Evolutionary conservation across 345 rosid genomes (phyloP).

Genomic region (Limnanthes douglasii): DNA sequence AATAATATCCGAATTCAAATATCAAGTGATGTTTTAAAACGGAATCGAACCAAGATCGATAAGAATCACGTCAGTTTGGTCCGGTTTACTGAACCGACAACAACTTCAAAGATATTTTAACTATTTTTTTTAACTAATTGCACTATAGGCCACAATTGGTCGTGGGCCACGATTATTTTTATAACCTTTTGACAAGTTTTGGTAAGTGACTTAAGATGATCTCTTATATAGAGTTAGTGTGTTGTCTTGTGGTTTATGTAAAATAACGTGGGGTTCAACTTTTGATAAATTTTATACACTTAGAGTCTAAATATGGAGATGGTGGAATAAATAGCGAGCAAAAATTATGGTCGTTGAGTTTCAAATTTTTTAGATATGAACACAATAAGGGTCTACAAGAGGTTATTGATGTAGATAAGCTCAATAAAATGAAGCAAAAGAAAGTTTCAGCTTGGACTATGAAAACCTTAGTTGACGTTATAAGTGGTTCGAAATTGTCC

Average conservation of each 20-base stretch:
- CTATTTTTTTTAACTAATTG: no score
- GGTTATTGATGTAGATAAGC: constrained; percentile 51
- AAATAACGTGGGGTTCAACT: no score
- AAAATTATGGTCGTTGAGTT: constrained; percentile 31
- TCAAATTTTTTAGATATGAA: constrained; percentile 14
- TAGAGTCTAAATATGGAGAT: constrained; percentile 42
- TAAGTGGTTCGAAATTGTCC: constrained; percentile 31
- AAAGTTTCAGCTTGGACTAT: constrained; percentile 68
- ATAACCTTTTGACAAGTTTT: no score
- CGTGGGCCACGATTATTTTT: no score
- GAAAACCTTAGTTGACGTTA: constrained; percentile 40
- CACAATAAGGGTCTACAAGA: constrained; percentile 19
- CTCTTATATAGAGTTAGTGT: no score
- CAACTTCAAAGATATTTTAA: no score
- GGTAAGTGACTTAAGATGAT: no score
- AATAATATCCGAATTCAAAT: no score
- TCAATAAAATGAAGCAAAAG: constrained; percentile 40
- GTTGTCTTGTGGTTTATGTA: no score
- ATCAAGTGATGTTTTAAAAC: constrained; percentile 23
- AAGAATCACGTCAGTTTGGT: constrained; percentile 33
- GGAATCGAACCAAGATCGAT: constrained; percentile 33
- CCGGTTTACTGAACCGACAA: no score
- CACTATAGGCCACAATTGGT: no score
- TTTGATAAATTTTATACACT: constrained; percentile 36
- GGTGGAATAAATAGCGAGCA: constrained; percentile 17